Evolutionary conservation across 2,329 filamentous ascomycete genomes (phyloP).

Genomic region (Microdochium bolleyi): DNA sequence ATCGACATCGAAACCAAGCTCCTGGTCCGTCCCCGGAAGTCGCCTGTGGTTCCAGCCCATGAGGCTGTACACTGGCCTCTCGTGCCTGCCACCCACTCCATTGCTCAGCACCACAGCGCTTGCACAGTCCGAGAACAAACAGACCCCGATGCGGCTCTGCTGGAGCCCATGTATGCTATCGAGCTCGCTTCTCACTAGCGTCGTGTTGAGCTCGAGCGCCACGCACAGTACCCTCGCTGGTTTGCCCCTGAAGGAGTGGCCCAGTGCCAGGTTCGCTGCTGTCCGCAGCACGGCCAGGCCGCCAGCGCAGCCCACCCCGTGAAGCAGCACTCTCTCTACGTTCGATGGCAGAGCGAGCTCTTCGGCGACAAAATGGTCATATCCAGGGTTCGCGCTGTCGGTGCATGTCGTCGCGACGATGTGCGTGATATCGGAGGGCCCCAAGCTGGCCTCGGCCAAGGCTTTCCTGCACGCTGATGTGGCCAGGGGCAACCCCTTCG

Average conservation of each 20-base stretch:
- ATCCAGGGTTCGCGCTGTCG: slow-evolving; percentile 61
- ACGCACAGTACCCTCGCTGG: slow-evolving; percentile 58
- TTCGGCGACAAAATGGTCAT: slow-evolving; percentile 57
- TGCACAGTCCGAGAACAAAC: slow-evolving; percentile 63
- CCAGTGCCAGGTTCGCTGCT: slow-evolving; percentile 58
- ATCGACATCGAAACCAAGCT: slow-evolving; percentile 59
- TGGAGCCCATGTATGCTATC: slow-evolving; percentile 51
- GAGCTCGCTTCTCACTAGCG: slow-evolving; percentile 56
- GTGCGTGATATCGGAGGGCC: slow-evolving; percentile 51
- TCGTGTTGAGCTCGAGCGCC: slow-evolving; percentile 55
- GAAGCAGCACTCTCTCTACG: slow-evolving; percentile 57
- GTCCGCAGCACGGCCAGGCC: slow-evolving; percentile 54
- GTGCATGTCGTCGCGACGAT: slow-evolving; percentile 62
- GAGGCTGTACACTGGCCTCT: slow-evolving; percentile 46
- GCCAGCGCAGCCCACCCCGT: slow-evolving; percentile 59
- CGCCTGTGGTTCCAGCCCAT: slow-evolving; percentile 58
- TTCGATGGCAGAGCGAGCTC: slow-evolving; percentile 45
- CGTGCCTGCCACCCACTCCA: slow-evolving; percentile 36
- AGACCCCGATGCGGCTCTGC: slow-evolving; percentile 56
- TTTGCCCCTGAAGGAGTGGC: slow-evolving; percentile 47
- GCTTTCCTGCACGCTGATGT: slow-evolving; percentile 47
- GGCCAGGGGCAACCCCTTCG: slow-evolving; percentile 49
- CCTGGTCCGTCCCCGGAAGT: slow-evolving; percentile 51
- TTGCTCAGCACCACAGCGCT: slow-evolving; percentile 59
- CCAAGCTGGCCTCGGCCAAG: slow-evolving; percentile 43